phyloP scores from a whole-genome alignment of 2,329 filamentous ascomycete species.

The Verticillium albo-atrum region DNA sequence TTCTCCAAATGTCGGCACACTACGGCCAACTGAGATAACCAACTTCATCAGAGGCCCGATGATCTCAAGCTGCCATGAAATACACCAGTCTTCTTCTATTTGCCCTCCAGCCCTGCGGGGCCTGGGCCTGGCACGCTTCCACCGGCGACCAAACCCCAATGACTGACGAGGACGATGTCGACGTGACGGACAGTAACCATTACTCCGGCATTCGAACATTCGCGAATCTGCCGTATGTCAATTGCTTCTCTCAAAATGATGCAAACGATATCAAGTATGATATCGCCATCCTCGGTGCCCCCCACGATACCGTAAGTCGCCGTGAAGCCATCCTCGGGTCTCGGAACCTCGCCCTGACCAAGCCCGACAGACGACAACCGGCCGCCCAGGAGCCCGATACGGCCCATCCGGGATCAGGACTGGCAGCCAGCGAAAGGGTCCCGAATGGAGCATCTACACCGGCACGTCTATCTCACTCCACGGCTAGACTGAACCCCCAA shows the following conservation, averaged over 20 bases:
- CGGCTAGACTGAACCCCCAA: background rate
- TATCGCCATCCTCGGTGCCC: conserved; percentile 23
- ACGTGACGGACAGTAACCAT: conserved; percentile 7
- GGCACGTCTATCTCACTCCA: conserved; percentile 9
- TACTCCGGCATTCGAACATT: conserved; percentile 17
- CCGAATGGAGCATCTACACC: conserved; percentile 19
- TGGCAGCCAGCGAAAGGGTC: conserved; percentile 16
- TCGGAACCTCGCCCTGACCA: background rate
- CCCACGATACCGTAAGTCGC: conserved; percentile 20
- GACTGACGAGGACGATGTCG: conserved; percentile 6
- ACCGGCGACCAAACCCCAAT: background rate
- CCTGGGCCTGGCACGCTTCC: background rate
- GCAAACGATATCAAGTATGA: conserved; percentile 13
- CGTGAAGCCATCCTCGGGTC: background rate
- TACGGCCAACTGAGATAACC: too few species aligned
- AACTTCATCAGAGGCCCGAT: too few species aligned
- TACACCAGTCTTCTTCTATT: background rate
- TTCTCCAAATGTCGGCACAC: too few species aligned
- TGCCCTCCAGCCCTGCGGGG: background rate
- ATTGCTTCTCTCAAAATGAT: conserved; percentile 17
- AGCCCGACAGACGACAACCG: conserved; percentile 13
- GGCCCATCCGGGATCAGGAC: conserved; percentile 20
- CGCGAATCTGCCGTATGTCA: conserved; percentile 16
- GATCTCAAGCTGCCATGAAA: background rate
- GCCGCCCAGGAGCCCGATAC: conserved; percentile 21